A percentile compares a stretch with the other conserved stretches of the same genome.
phyloP scores from a whole-genome alignment of 2,329 filamentous ascomycete genomes.

The Phaeosphaeria sp. region DNA sequence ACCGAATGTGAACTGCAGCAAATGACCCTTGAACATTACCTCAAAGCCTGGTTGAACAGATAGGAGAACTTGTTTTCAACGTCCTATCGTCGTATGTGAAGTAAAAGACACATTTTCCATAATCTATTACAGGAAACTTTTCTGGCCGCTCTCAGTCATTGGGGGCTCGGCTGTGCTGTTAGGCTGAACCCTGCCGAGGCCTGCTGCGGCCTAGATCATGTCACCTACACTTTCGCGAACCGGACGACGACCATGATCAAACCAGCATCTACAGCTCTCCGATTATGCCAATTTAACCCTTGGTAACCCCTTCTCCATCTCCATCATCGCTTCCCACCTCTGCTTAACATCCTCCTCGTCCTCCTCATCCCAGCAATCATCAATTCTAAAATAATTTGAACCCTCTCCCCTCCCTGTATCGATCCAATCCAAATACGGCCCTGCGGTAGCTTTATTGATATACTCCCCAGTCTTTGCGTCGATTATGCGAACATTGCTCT shows the following conservation, averaged over 20 bases:
- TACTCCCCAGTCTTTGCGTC: slow-evolving; percentile 11
- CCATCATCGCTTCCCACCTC: not conserved
- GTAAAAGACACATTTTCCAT: too few relatives aligned
- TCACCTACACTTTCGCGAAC: too few relatives aligned
- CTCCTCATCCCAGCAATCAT: not conserved
- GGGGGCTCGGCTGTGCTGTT: too few relatives aligned
- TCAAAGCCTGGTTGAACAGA: not conserved
- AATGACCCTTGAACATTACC: too few relatives aligned
- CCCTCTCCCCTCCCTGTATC: not conserved
- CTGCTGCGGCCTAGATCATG: too few relatives aligned
- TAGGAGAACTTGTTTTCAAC: not conserved
- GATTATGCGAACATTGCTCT: slow-evolving; percentile 9
- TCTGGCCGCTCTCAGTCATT: too few relatives aligned
- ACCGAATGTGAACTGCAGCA: not conserved
- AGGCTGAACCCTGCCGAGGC: too few relatives aligned
- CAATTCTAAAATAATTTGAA: not conserved
- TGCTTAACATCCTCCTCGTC: not conserved
- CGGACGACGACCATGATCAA: too few relatives aligned
- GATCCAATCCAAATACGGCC: slow-evolving; percentile 4
- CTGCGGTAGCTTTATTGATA: slow-evolving; percentile 3
- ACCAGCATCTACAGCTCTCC: too few relatives aligned
- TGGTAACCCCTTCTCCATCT: not conserved
- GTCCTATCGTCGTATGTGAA: not conserved
- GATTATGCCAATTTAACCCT: not conserved
- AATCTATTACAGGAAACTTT: too few relatives aligned